phyloP scores from a whole-genome alignment of 169 alveolate genomes.

The Babesia bigemina region DNA sequence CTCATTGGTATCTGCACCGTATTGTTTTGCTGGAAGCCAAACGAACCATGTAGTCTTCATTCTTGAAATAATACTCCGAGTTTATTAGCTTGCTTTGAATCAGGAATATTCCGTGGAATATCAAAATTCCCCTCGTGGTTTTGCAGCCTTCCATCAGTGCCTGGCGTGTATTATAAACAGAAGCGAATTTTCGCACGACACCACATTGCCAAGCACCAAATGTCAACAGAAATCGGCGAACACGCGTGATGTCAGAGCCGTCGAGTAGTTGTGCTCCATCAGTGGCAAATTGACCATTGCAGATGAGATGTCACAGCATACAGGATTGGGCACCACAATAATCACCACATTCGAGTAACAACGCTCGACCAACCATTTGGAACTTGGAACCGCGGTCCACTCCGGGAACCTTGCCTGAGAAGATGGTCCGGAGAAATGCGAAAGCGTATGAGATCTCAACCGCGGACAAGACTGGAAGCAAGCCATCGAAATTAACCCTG shows the following conservation, averaged over 20 bases:
- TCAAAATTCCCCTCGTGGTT: conserved; percentile 46
- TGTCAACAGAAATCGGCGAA: too few species aligned
- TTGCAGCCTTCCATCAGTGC: conserved; percentile 42
- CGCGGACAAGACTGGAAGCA: conserved; percentile 26
- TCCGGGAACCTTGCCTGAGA: conserved; percentile 35
- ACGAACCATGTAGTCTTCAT: conserved; percentile 43
- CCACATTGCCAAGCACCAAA: neutral
- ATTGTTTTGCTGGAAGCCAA: neutral
- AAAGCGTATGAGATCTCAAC: conserved; percentile 33
- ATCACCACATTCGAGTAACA: too few species aligned
- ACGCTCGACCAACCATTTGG: conserved; percentile 7
- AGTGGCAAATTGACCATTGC: too few species aligned
- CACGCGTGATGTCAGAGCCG: too few species aligned
- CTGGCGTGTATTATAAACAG: neutral
- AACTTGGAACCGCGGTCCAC: conserved; percentile 10
- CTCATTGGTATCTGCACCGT: conserved; percentile 49
- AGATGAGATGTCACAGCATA: too few species aligned
- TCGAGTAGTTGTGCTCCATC: too few species aligned
- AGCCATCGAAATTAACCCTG: conserved; percentile 3
- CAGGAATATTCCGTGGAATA: conserved; percentile 14
- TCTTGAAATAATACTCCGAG: conserved; percentile 40
- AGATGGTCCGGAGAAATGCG: conserved; percentile 25
- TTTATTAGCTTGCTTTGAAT: conserved; percentile 36
- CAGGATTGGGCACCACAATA: too few species aligned
- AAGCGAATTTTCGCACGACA: neutral